Percentiles rank a stretch among this genome's conserved stretches.
These are phyloP conservation scores for Collybiopsis confluens DNA, from an alignment of 768 basidiomycete species.

Conservation along the genomic window DNA sequence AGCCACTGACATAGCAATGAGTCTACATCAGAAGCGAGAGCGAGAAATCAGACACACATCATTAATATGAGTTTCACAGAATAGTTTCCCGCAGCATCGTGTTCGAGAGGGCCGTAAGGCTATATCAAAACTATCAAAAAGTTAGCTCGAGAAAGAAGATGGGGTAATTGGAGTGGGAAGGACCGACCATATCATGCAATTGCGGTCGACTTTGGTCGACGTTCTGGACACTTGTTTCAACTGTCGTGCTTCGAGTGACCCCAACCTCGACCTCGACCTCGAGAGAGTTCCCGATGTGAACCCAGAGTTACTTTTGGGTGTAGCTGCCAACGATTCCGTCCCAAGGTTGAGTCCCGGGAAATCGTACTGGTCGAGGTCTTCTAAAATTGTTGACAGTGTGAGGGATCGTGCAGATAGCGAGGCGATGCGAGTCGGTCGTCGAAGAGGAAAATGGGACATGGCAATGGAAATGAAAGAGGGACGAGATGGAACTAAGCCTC, in stretches of 20 bases:
- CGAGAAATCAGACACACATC: not conserved
- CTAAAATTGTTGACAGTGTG: not conserved
- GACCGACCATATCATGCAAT: constrained; percentile 1
- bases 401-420: not conserved
- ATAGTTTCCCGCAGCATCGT: constrained; percentile 5
- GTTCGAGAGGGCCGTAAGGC: constrained; percentile 1
- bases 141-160: not conserved
- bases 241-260: not conserved
- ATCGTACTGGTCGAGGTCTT: not conserved
- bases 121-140: not conserved
- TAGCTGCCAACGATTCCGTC: not conserved
- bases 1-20: not conserved
- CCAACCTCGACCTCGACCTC: not conserved
- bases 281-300: not conserved
- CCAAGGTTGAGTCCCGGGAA: constrained; percentile 2
- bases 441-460: not conserved
- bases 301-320: not conserved
- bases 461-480: not conserved
- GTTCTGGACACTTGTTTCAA: not conserved
- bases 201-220: not conserved
- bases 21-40: not conserved
- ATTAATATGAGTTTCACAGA: constrained; percentile 1
- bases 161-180: not conserved
- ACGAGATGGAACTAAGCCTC: not conserved
- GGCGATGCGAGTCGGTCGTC: not conserved